Conservation (phyloP, 345 rosid species). For the Luvunga scandens region DNA sequence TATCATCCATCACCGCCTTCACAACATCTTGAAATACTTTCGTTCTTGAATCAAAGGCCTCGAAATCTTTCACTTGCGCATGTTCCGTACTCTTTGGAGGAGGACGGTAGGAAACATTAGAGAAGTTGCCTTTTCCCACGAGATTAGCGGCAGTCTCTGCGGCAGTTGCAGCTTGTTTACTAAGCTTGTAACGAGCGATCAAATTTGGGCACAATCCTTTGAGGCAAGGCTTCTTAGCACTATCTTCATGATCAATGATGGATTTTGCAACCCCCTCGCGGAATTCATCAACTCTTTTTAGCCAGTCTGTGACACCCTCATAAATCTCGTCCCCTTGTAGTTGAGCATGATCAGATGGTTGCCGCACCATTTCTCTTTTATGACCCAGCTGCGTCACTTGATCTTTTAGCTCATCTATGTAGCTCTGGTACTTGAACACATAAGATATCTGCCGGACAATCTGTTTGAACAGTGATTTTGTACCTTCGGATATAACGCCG, state of each 20-base stretch:
- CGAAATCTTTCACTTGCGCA: too few relatives aligned
- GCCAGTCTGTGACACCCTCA: not conserved
- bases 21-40: not conserved
- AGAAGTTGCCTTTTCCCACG: not conserved
- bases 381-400: not conserved
- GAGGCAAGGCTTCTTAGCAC: not conserved
- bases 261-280: not conserved
- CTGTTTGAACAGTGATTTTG: not conserved
- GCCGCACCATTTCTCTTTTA: not conserved
- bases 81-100: too few relatives aligned
- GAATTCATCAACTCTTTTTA: not conserved
- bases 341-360: not conserved
- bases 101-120: too few relatives aligned
- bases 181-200: not conserved
- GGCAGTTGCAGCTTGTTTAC: not conserved
- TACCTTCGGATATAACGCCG: not conserved
- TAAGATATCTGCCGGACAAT: not conserved
- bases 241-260: not conserved
- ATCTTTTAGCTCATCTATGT: not conserved
- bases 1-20: not conserved
- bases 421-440: not conserved
- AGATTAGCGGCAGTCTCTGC: not conserved
- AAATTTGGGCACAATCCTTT: not conserved
- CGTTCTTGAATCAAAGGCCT: not conserved
- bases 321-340: not conserved